phyloP scores from a whole-genome alignment of 768 basidiomycete species.

The Cystofilobasidium macerans region DNA sequence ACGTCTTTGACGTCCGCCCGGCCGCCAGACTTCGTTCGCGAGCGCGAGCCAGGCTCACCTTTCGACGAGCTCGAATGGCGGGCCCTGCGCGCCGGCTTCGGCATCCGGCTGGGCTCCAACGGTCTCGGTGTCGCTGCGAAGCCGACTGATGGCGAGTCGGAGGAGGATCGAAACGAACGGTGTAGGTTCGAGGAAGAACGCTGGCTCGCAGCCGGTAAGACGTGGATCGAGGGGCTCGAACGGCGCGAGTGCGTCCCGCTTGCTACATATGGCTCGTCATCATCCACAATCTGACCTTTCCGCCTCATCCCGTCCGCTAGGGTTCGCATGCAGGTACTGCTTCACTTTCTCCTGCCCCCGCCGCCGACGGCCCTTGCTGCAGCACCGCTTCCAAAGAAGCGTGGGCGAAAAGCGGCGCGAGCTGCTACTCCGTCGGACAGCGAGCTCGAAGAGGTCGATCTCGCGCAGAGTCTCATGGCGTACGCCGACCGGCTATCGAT shows the following conservation, averaged over 20 bases:
- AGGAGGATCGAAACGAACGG: slow-evolving; percentile 5
- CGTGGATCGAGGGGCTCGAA: slow-evolving; percentile 23
- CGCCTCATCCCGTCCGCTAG: background rate
- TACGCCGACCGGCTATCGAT: slow-evolving; percentile 19
- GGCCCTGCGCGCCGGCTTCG: background rate
- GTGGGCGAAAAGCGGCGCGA: background rate
- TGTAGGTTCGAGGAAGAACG: slow-evolving; percentile 4
- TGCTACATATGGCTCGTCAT: too few relatives aligned
- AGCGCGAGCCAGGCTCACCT: background rate
- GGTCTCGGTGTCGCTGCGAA: background rate
- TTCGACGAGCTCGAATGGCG: background rate
- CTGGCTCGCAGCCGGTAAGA: slow-evolving; percentile 2
- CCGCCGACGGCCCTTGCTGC: background rate
- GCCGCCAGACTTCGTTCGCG: background rate
- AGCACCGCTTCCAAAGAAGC: background rate
- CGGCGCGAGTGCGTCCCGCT: slow-evolving; percentile 13
- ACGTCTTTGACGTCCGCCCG: too few relatives aligned
- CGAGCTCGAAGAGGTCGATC: background rate
- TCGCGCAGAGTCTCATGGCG: slow-evolving; percentile 15
- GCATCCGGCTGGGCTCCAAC: slow-evolving; percentile 3
- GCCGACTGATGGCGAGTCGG: background rate
- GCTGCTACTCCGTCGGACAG: background rate
- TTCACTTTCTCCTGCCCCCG: slow-evolving; percentile 18
- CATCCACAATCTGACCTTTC: too few relatives aligned
- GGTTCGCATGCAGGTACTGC: slow-evolving; percentile 16